Evolutionary conservation across 768 basidiomycete species (phyloP), one percentile per base, ranked within the genome.

Genomic region (Mycena leptocephala): DNA sequence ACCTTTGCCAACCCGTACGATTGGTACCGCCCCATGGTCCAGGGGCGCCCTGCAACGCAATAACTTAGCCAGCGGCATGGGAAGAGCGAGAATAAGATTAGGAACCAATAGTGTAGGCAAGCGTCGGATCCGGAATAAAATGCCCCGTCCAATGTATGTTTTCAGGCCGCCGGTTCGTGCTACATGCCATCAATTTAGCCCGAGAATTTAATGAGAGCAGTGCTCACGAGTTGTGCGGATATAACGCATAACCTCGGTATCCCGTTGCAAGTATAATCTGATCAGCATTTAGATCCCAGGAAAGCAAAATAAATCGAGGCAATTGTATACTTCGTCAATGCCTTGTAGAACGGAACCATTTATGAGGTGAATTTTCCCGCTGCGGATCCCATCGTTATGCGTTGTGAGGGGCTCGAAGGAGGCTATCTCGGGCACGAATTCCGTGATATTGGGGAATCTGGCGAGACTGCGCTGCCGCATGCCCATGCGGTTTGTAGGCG

Each of bases 81-180:
- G 56, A 30, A 6, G 33, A 32, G 24, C 5, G 28, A 0, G 1
- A 9, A 10, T 41, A 30, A 8, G 37, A 39, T 30, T 16, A 59
- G 55, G 26, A 39, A 76, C 76, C 55, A n/a, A 61, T 43, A 5
- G 72, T 76, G 71, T 84, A 84, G 1, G 82, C 81, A 0, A 86
- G 75, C 10, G 84, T 83, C 2, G 84, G 84, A 51, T 86, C 84
- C 5, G 81, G 81, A 32, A 85, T 82, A 75, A 83, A 86, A 71
- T 82, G 79, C 7, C 79, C 79, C 20, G 79, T 80, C 78, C 78
- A 80, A 33, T 74, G 53, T 24, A 80, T 61, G 51, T 80, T 76
- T 41, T 72, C 51, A 28, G 67, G 74, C 22, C 67, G 51, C 41
- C 43, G 5, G 1, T 30, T 46, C 10, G 68, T 66, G 20, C 72